Evolutionary conservation across 306 rosid species (phyloP), one percentile per base, ranked within the genome.

Genomic region (Inga oerstediana): DNA sequence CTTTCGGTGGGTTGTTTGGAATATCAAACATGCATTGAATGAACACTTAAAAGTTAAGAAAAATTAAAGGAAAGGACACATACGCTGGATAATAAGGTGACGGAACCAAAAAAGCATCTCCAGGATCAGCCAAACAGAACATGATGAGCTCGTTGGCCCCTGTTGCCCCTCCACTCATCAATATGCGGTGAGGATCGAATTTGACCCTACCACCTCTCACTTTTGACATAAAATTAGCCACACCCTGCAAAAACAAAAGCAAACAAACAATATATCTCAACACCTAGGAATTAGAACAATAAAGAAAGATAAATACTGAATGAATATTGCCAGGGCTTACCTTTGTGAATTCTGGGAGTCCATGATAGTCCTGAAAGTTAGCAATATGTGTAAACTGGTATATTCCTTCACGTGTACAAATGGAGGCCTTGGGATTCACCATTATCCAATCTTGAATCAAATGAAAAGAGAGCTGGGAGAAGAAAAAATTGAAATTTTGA

Each of bases 91-190:
- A 96, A 82, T 85, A 96, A 74, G 99, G 99, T 6, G 99, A 85
- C 3, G 99, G 99, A 78, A 93, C 87, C 22, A 96, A 83, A 81
- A 96, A 96, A 77, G 96, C 98, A 46, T 96, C 99, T 16, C 97
- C 97, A 1, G 90, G 94, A 87, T 96, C 82, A 4, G 97, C 99
- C 84, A 96, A 83, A 69, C 99, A 96, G 77, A 96, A 96, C 88
- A 91, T 93, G 78, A 96, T 66, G 62, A 85, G 75, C 83, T 96
- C 99, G 30, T 91, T 93, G 19, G 97, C 99, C 0, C 99, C 99
- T 6, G 99, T 96, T 3, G 99, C 99, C 11, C 99, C 99, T 4
- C 99, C 99, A 69, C 93, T 82, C 99, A 96, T 93, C 79, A 96
- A 80, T 77, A 96, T 81, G 10, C 99, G 90, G 49, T 82, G 74